These are phyloP conservation scores for Quaeritorhiza haematococci DNA, from an alignment of 371 early-diverging fungal species.

Conservation along the genomic window DNA sequence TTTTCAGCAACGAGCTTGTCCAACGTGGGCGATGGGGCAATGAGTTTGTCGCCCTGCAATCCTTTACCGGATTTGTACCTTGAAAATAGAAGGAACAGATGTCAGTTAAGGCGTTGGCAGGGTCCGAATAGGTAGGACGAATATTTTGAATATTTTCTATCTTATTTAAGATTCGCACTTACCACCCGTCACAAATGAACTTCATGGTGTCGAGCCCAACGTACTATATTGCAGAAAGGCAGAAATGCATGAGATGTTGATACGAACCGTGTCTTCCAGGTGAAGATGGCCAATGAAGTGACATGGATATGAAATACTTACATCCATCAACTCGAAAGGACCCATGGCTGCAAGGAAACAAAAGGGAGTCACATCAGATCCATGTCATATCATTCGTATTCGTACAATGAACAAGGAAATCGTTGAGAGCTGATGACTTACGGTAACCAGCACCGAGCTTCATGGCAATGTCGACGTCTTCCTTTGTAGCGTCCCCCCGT, in stretches of 20 bases:
- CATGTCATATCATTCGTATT: not conserved
- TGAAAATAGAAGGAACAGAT: not conserved
- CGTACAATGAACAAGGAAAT: not conserved
- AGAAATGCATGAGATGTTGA: not conserved
- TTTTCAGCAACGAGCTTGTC: slow-evolving; percentile 73
- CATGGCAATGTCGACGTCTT: slow-evolving; percentile 95
- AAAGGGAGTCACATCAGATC: not conserved
- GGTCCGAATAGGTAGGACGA: too few relatives aligned
- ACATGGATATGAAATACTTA: slow-evolving; percentile 36
- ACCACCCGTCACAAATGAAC: slow-evolving; percentile 83
- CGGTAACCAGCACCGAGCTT: slow-evolving; percentile 96
- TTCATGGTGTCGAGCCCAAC: slow-evolving; percentile 94
- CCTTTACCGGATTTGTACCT: slow-evolving; percentile 71
- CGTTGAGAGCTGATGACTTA: slow-evolving; percentile 10
- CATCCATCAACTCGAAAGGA: slow-evolving; percentile 88
- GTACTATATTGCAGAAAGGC: slow-evolving; percentile 47
- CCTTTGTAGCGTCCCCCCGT: slow-evolving; percentile 79
- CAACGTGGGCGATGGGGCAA: slow-evolving; percentile 61
- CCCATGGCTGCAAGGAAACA: slow-evolving; percentile 68
- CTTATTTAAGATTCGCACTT: not conserved
- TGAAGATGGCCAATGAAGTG: not conserved
- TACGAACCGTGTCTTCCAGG: not conserved
- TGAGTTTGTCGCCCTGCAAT: slow-evolving; percentile 65
- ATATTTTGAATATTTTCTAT: too few relatives aligned
- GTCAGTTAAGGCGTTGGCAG: too few relatives aligned